Evolutionary conservation across 306 rosid genomes (phyloP).

Genomic region (Sicyos baderoa): DNA sequence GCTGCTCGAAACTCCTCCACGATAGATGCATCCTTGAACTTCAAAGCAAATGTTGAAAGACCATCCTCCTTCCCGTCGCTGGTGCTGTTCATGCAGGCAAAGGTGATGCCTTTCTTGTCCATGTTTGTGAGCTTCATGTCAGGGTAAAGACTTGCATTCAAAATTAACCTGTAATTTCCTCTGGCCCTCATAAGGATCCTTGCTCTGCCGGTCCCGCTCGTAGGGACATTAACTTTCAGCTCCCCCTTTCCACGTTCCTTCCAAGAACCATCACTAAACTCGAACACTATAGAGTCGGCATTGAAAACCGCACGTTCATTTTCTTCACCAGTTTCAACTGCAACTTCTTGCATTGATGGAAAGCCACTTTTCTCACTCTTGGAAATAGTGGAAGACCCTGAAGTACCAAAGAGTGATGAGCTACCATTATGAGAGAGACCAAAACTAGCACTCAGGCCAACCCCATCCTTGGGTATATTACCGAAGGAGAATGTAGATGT

Average conservation of each 20-base stretch:
- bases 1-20: slow-evolving; percentile 66
- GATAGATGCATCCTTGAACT: slow-evolving; percentile 67
- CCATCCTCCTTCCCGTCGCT: slow-evolving; percentile 57
- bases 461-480: slow-evolving; percentile 43
- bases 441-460: slow-evolving; percentile 42
- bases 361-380: slow-evolving; percentile 54
- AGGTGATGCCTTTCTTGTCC: slow-evolving; percentile 88
- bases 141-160: slow-evolving; percentile 81
- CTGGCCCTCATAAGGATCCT: slow-evolving; percentile 72
- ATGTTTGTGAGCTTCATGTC: slow-evolving; percentile 78
- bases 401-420: slow-evolving; percentile 49
- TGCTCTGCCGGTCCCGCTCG: slow-evolving; percentile 44
- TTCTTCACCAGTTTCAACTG: slow-evolving; percentile 92
- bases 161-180: slow-evolving; percentile 73
- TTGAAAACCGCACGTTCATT: slow-evolving; percentile 59
- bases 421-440: slow-evolving; percentile 59
- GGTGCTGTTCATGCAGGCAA: slow-evolving; percentile 84
- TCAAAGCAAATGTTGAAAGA: slow-evolving; percentile 81
- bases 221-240: slow-evolving; percentile 59
- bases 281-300: slow-evolving; percentile 72
- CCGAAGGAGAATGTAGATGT: slow-evolving; percentile 71
- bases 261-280: slow-evolving; percentile 71
- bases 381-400: slow-evolving; percentile 40
- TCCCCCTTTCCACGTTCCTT: slow-evolving; percentile 98
- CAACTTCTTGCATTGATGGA: slow-evolving; percentile 63